These are phyloP conservation scores for Juncus inflexus DNA, from an alignment of 176 grass and related monocot genomes.

Conservation along the genomic window DNA sequence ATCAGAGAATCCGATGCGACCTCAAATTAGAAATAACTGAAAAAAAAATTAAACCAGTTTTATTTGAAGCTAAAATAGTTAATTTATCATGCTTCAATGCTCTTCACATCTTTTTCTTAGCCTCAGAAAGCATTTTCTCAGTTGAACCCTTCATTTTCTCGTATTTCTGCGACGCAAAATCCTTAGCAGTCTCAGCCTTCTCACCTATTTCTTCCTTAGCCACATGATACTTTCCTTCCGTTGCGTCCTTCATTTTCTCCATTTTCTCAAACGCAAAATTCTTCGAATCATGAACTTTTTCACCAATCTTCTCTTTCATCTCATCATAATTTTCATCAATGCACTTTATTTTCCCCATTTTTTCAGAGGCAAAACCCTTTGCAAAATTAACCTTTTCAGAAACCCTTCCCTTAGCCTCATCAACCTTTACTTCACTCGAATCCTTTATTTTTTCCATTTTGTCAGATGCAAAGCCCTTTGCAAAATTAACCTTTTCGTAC, in stretches of 20 bases:
- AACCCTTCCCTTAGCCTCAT: constrained; percentile 8
- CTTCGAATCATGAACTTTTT: constrained; percentile 10
- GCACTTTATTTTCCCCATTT: no score
- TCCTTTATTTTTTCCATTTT: constrained; percentile 15
- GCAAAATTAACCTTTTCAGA: constrained; percentile 9
- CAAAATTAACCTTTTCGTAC: not conserved
- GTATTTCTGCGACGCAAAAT: constrained; percentile 16
- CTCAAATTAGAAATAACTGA: no score
- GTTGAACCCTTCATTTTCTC: constrained; percentile 16
- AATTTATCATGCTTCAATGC: no score
- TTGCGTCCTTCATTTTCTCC: constrained; percentile 12
- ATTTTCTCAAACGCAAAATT: constrained; percentile 15
- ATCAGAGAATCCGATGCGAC: no score
- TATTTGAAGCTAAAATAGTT: no score
- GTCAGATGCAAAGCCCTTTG: constrained; percentile 11
- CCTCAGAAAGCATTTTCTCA: not conserved
- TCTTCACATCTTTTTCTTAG: constrained; percentile 1
- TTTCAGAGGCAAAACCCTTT: not conserved
- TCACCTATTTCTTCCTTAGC: constrained; percentile 20
- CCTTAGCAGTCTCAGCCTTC: not conserved
- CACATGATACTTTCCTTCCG: constrained; percentile 13
- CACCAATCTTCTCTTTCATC: constrained; percentile 7
- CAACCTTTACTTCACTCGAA: not conserved
- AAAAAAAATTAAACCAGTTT: no score
- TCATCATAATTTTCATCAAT: no score